Evolutionary conservation across 192 early-diverging fungal genomes (phyloP).

Genomic region (Coemansia sp.): DNA sequence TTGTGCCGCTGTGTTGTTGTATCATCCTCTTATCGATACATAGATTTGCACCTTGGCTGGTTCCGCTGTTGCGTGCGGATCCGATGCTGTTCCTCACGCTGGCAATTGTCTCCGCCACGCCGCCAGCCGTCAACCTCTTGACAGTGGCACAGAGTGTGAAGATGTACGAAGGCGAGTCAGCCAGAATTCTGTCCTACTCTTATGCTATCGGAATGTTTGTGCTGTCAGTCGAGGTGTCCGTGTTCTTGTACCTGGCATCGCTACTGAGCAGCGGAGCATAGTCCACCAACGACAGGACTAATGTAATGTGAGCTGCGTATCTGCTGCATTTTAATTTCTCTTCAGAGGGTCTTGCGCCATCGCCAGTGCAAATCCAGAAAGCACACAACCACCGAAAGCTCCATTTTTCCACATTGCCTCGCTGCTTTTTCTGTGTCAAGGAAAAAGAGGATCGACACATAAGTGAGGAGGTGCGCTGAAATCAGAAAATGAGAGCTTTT

Average conservation of each 20-base stretch:
- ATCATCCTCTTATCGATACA: slow-evolving; percentile 30
- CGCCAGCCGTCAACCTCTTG: slow-evolving; percentile 67
- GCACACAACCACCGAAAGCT: too few relatives aligned
- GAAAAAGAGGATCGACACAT: too few relatives aligned
- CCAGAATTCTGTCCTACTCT: slow-evolving; percentile 62
- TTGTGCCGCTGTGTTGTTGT: slow-evolving; percentile 33
- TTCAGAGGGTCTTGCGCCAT: too few relatives aligned
- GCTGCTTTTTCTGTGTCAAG: too few relatives aligned
- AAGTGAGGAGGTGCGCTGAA: too few relatives aligned
- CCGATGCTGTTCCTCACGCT: slow-evolving; percentile 63
- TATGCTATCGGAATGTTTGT: slow-evolving; percentile 51
- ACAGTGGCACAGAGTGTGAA: slow-evolving; percentile 66
- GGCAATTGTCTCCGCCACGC: slow-evolving; percentile 61
- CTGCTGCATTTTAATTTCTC: too few relatives aligned
- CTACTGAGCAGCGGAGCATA: neutral
- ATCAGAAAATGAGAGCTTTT: too few relatives aligned
- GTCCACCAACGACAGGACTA: neutral
- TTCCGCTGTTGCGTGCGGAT: slow-evolving; percentile 51
- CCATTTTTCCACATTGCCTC: too few relatives aligned
- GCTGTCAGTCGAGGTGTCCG: slow-evolving; percentile 34
- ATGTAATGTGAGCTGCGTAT: too few relatives aligned
- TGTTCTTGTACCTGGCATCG: slow-evolving; percentile 38
- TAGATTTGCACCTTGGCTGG: slow-evolving; percentile 30
- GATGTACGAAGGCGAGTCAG: slow-evolving; percentile 66
- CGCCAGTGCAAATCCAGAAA: too few relatives aligned